Evolutionary conservation across 202 grass and related monocot genomes (phyloP), one percentile per base, ranked within the genome.

Genomic region (Bolboschoenoplectus hybrid): DNA sequence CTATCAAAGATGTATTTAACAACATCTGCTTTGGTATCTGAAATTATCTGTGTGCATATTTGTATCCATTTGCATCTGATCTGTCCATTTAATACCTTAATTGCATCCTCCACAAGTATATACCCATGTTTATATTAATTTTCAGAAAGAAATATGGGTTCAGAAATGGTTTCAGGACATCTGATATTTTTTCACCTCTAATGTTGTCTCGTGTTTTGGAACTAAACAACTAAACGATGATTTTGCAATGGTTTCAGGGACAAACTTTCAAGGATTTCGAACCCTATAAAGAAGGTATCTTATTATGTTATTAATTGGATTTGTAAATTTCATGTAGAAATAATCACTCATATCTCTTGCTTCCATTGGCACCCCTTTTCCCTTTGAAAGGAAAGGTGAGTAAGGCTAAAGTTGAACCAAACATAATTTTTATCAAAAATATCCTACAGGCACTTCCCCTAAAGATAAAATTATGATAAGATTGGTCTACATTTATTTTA

Each of bases 241-340:
- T 66, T n/a, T 82, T 74, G 14, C 82, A 86, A 73, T 86, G 71
- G 53, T 95, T 90, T 79, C 85, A 98, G 96, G 96, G 93, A 44
- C 93, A 91, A 70, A 77, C 87, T 85, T 91, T 89, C 86, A 98
- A 92, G 80, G 93, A 91, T 36, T 89, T 87, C 7, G 93, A 88
- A 72, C 81, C 86, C 0, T 89, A 92, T 65, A 98, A 92, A 91
- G 92, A 96, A 85, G 91, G 91, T 89, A 88, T 58, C 2, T 3
- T 84, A 71, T 17, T 84, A 84, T 71, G 9, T 53, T 40, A 7
- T 49, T 52, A 71, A 7, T 84, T 46, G 55, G 45, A 67, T 67
- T 5, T 83, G 6, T 65, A 83, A 45, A 51, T 84, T 84, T 87
- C 36, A 47, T 85, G 43, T 57, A 55, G 10, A 77, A 16, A 49